Percentiles rank a stretch among this genome's conserved stretches.
phyloP scores from a whole-genome alignment of 1,284 basidiomycete species.

The Trichosporon sp. region DNA sequence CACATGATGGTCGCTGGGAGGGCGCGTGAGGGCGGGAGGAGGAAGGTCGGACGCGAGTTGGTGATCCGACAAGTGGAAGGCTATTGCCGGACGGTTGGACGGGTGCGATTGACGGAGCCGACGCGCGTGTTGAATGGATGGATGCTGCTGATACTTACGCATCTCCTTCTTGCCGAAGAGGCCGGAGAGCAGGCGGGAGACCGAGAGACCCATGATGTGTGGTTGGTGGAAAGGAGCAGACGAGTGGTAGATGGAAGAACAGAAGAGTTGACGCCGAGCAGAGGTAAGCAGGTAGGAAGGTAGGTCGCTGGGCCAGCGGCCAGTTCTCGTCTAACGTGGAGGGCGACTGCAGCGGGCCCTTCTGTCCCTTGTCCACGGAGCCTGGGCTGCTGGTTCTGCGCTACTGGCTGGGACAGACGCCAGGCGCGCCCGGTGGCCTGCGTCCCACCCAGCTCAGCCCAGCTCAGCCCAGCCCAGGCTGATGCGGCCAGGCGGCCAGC shows the following conservation, averaged over 20 bases:
- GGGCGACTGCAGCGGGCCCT: not conserved
- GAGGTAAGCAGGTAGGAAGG: no score
- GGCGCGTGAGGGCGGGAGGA: not conserved
- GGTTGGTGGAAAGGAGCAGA: conserved; percentile 1
- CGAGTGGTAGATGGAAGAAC: not conserved
- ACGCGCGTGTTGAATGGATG: not conserved
- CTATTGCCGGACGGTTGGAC: not conserved
- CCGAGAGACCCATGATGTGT: conserved; percentile 68
- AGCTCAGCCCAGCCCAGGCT: no score
- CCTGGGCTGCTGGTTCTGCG: not conserved
- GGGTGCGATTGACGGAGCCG: not conserved
- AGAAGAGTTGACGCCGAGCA: conserved; percentile 2
- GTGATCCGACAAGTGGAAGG: not conserved
- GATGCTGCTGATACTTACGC: conserved; percentile 62
- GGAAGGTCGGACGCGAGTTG: not conserved
- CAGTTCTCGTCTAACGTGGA: not conserved
- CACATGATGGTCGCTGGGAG: not conserved
- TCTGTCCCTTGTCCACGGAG: not conserved
- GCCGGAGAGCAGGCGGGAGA: conserved; percentile 72
- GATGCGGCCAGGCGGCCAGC: no score
- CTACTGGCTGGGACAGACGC: not conserved
- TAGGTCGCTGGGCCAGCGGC: not conserved
- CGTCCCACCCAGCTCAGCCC: no score
- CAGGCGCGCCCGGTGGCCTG: no score
- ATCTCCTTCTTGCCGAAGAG: conserved; percentile 99